Evolutionary conservation across 2,329 filamentous ascomycete species (phyloP).

Genomic region (Colletotrichum salicis): DNA sequence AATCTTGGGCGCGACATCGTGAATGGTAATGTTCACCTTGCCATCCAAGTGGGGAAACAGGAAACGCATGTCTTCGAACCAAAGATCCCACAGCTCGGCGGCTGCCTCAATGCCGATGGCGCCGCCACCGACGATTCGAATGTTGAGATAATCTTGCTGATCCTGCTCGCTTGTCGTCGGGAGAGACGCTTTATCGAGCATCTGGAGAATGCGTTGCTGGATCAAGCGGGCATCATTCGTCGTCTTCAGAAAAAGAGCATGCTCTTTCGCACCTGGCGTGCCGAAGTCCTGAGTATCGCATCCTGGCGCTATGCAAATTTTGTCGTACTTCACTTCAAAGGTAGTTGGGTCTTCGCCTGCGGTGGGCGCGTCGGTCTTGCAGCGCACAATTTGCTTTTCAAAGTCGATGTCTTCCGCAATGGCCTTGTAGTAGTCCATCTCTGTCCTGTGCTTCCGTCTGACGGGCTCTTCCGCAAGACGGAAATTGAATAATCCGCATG

Average conservation of each 20-base stretch:
- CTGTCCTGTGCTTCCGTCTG: constrained; percentile 93
- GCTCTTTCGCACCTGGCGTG: constrained; percentile 92
- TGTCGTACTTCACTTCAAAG: constrained; percentile 95
- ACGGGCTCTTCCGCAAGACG: constrained; percentile 99
- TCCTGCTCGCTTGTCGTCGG: constrained; percentile 97
- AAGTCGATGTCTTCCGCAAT: constrained; percentile 96
- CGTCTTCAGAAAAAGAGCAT: constrained; percentile 98
- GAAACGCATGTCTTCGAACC: constrained; percentile 97
- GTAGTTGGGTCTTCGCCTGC: constrained; percentile 78
- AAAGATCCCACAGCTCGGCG: constrained; percentile 98
- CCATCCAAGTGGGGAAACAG: constrained; percentile 95
- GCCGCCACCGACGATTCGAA: constrained; percentile 94
- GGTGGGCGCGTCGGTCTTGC: constrained; percentile 92
- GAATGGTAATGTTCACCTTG: constrained; percentile 95
- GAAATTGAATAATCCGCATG: constrained; percentile 96
- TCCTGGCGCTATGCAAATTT: constrained; percentile 96
- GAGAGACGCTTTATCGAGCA: constrained; percentile 92
- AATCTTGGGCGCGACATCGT: constrained; percentile 95
- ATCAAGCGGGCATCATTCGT: constrained; percentile 95
- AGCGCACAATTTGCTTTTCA: constrained; percentile 85
- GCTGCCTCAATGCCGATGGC: constrained; percentile 98
- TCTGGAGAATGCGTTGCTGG: constrained; percentile 99
- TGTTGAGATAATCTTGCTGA: constrained; percentile 88
- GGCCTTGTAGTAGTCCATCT: constrained; percentile 97
- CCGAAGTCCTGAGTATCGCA: constrained; percentile 99